Evolutionary conservation across 345 rosid species (phyloP).

Genomic region (Syzygium grande): DNA sequence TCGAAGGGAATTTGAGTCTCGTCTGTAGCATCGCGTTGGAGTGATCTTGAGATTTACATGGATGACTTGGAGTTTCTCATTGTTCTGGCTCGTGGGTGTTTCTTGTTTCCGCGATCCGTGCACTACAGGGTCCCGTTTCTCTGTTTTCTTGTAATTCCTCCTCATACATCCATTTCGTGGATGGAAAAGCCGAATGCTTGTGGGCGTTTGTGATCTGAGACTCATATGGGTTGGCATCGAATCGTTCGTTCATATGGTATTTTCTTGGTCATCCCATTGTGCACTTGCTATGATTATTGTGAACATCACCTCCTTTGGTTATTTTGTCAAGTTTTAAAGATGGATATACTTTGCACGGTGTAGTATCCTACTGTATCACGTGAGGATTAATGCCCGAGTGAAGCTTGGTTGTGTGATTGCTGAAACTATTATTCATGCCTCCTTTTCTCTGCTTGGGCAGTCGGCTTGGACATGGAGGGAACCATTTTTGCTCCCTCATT

Average conservation of each 20-base stretch:
- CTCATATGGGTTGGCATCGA: neutral
- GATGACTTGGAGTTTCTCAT: neutral
- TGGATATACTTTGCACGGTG: neutral
- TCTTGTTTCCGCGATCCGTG: neutral
- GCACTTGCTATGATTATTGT: neutral
- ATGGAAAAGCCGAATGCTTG: neutral
- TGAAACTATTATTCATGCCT: neutral
- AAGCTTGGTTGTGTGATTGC: neutral
- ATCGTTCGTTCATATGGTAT: neutral
- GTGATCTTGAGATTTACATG: neutral
- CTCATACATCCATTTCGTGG: neutral
- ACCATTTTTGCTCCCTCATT: slow-evolving; percentile 72
- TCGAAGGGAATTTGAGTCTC: neutral
- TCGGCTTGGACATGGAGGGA: slow-evolving; percentile 42
- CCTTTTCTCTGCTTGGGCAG: neutral
- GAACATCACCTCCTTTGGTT: neutral
- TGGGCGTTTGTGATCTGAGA: neutral
- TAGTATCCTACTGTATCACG: neutral
- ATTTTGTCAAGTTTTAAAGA: neutral
- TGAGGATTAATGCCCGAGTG: neutral
- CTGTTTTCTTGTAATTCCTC: neutral
- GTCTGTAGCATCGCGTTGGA: neutral
- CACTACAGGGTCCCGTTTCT: neutral
- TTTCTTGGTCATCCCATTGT: neutral
- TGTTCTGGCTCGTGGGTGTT: neutral